Conservation (phyloP, 2,329 filamentous ascomycete species). For the Xylariales sp. region DNA sequence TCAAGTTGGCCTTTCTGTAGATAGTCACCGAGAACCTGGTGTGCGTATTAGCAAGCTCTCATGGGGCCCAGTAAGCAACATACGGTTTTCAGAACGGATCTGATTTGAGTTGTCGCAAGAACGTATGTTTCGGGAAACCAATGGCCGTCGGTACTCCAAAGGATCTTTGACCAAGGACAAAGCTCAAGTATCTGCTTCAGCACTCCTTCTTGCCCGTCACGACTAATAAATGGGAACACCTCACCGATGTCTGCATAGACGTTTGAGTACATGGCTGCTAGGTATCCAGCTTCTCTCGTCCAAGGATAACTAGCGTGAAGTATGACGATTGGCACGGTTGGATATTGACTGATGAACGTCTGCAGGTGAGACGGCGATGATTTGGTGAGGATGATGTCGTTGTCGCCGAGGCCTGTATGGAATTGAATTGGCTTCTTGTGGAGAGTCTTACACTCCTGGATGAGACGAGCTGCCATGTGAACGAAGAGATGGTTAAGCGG, state of each 20-base stretch:
- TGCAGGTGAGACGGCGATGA: slow-evolving; percentile 75
- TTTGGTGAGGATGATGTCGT: slow-evolving; percentile 64
- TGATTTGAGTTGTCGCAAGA: slow-evolving; percentile 66
- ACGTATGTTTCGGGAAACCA: slow-evolving; percentile 75
- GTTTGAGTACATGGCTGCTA: slow-evolving; percentile 72
- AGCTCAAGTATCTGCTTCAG: slow-evolving; percentile 71
- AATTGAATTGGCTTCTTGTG: slow-evolving; percentile 73
- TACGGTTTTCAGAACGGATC: slow-evolving; percentile 65
- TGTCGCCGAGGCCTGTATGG: slow-evolving; percentile 78
- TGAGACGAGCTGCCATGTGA: slow-evolving; percentile 54
- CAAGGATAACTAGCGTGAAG: slow-evolving; percentile 81
- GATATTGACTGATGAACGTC: slow-evolving; percentile 64
- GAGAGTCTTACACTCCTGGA: slow-evolving; percentile 40
- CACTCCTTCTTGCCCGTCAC: slow-evolving; percentile 68
- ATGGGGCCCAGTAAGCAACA: slow-evolving; percentile 14
- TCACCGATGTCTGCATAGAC: slow-evolving; percentile 80
- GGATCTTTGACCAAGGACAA: slow-evolving; percentile 67
- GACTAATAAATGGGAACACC: slow-evolving; percentile 73
- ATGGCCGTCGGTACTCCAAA: slow-evolving; percentile 79
- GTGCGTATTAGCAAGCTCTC: slow-evolving; percentile 1
- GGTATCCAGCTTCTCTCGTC: slow-evolving; percentile 71
- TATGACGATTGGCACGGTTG: slow-evolving; percentile 68
- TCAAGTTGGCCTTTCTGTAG: slow-evolving; percentile 60
- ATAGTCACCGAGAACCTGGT: slow-evolving; percentile 57
- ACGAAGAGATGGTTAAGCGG: slow-evolving; percentile 68